These are phyloP conservation scores for Stellera chamaejasme DNA, from an alignment of 345 rosid species.

Conservation along the genomic window DNA sequence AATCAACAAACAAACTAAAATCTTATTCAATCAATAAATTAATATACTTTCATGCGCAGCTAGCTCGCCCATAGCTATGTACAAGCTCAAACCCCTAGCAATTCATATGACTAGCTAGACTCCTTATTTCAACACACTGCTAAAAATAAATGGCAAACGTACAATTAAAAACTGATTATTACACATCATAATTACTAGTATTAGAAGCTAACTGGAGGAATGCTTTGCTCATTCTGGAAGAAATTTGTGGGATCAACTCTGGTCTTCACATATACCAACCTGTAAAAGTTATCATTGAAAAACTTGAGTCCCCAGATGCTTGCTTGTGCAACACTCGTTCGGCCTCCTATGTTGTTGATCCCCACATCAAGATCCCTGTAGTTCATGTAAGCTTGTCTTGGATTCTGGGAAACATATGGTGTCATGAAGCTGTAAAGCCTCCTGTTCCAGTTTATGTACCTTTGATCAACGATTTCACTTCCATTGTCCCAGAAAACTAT, in stretches of 20 bases:
- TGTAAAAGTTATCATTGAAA: constrained; percentile 31
- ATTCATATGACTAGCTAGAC: no score
- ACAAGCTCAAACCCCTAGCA: no score
- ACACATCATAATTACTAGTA: no score
- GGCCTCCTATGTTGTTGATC: constrained; percentile 18
- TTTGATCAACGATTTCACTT: constrained; percentile 7
- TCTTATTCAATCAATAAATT: no score
- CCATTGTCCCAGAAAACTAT: constrained; percentile 11
- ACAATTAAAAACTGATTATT: no score
- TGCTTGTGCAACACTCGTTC: constrained; percentile 26
- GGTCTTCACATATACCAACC: constrained; percentile 31
- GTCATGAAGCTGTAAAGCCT: constrained; percentile 22
- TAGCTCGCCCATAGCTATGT: no score
- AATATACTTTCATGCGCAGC: no score
- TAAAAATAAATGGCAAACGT: no score
- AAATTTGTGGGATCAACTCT: constrained; percentile 31
- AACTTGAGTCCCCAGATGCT: constrained; percentile 34
- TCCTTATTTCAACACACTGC: no score
- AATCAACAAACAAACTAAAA: no score
- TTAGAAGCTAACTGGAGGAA: not conserved
- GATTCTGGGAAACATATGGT: constrained; percentile 28
- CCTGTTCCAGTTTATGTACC: constrained; percentile 23
- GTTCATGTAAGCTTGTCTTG: constrained; percentile 28
- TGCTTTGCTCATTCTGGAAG: constrained; percentile 20
- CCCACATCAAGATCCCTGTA: constrained; percentile 39